Percentiles rank a stretch among this genome's conserved stretches.
Evolutionary conservation across 2,329 filamentous ascomycete species (phyloP).

Genomic region (Sclerotinia spermophila): DNA sequence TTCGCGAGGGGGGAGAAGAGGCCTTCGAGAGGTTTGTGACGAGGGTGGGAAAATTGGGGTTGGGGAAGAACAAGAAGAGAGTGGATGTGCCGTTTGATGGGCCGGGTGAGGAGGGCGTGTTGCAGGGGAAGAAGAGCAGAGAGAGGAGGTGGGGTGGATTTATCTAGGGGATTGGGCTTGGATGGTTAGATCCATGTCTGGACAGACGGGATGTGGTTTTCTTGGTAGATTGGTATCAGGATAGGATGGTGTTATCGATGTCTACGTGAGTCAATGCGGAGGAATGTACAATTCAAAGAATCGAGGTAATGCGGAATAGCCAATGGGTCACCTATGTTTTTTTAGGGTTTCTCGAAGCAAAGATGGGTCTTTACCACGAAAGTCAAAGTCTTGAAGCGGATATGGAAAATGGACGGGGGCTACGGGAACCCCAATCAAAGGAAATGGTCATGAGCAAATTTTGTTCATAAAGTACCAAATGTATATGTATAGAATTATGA

Average conservation of each 20-base stretch:
- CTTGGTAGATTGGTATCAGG: neutral
- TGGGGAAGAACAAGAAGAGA: slow-evolving; percentile 37
- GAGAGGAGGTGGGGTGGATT: slow-evolving; percentile 19
- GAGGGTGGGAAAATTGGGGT: slow-evolving; percentile 39
- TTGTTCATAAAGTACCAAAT: slow-evolving; percentile 57
- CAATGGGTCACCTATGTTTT: slow-evolving; percentile 78
- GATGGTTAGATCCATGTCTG: slow-evolving; percentile 1
- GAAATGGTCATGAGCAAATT: slow-evolving; percentile 95
- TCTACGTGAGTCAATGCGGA: slow-evolving; percentile 14
- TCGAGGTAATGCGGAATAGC: slow-evolving; percentile 86
- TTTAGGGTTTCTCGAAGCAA: slow-evolving; percentile 77
- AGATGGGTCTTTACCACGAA: slow-evolving; percentile 73
- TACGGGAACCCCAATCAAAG: slow-evolving; percentile 76
- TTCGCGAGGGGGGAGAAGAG: slow-evolving; percentile 61
- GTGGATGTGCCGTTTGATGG: slow-evolving; percentile 27
- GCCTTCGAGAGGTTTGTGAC: slow-evolving; percentile 65
- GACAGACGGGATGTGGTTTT: neutral
- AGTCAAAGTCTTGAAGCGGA: slow-evolving; percentile 75
- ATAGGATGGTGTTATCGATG: slow-evolving; percentile 17
- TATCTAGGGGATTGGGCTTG: slow-evolving; percentile 3
- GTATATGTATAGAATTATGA: slow-evolving; percentile 15
- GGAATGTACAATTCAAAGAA: slow-evolving; percentile 66
- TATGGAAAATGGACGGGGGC: slow-evolving; percentile 58
- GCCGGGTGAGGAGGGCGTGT: slow-evolving; percentile 8
- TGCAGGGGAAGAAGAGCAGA: slow-evolving; percentile 9